Conservation (phyloP, 1,139 yeast species). For the Taphrina wiesneri region DNA sequence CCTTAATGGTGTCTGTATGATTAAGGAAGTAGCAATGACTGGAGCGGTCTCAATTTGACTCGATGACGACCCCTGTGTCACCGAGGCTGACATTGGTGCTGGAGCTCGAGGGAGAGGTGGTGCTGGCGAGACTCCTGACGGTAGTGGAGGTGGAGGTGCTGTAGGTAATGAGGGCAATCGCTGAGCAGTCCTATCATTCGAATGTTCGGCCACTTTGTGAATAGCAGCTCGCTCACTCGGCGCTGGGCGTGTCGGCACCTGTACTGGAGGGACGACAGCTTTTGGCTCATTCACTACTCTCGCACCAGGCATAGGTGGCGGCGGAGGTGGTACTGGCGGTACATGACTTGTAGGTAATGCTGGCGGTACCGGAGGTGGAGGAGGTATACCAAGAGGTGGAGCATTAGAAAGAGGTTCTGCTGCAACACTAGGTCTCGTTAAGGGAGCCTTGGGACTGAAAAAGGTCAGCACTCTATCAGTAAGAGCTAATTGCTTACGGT, state of each 20-base stretch:
- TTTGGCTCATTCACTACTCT: conserved; percentile 37
- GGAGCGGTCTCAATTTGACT: not conserved
- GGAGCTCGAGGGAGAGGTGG: conserved; percentile 34
- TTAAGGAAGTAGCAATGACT: not conserved
- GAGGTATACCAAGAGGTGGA: conserved; percentile 42
- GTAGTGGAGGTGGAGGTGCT: conserved; percentile 39
- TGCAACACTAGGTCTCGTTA: conserved; percentile 36
- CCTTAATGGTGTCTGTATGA: not conserved
- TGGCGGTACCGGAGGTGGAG: conserved; percentile 45
- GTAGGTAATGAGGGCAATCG: conserved; percentile 37
- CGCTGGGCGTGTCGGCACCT: conserved; percentile 39
- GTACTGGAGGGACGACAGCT: not conserved
- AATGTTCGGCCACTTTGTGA: conserved; percentile 28
- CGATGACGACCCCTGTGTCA: not conserved
- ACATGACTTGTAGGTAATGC: conserved; percentile 40
- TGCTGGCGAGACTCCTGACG: conserved; percentile 23
- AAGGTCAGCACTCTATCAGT: not conserved
- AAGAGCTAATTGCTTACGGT: conserved; percentile 39
- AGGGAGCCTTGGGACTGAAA: not conserved
- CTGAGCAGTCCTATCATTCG: conserved; percentile 37
- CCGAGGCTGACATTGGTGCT: not conserved
- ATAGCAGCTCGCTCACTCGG: conserved; percentile 42
- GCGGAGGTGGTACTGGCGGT: conserved; percentile 40
- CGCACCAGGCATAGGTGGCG: conserved; percentile 41
- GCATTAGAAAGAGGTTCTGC: conserved; percentile 38